A percentile compares a stretch with the other conserved stretches of the same genome.
phyloP scores from a whole-genome alignment of 495 filamentous ascomycete genomes.

The Echria macrotheca region DNA sequence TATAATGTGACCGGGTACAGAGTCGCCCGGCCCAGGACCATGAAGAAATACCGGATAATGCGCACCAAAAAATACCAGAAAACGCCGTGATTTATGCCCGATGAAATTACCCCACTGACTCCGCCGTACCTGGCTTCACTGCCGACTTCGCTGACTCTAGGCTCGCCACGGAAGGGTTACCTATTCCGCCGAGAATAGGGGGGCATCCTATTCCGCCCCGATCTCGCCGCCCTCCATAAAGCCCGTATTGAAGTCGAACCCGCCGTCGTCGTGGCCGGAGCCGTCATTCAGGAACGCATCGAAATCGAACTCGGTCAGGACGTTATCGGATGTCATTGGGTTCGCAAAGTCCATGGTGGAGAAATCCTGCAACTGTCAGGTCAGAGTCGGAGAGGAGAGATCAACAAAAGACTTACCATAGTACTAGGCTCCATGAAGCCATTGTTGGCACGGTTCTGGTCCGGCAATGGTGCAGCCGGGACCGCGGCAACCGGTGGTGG shows the following conservation, averaged over 20 bases:
- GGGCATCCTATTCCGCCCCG: constrained; percentile 39
- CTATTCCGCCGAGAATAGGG: too few relatives aligned
- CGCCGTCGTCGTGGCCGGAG: constrained; percentile 29
- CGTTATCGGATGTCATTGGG: constrained; percentile 55
- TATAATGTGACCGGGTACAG: too few relatives aligned
- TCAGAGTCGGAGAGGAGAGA: too few relatives aligned
- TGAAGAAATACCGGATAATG: too few relatives aligned
- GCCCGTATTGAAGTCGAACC: constrained; percentile 42
- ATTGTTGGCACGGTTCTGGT: constrained; percentile 34
- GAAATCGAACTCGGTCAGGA: constrained; percentile 93
- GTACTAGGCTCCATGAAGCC: too few relatives aligned
- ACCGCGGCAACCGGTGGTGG: constrained; percentile 39
- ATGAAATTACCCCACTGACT: not conserved
- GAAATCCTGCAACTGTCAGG: constrained; percentile 36
- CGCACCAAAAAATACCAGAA: not conserved
- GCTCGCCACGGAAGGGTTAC: too few relatives aligned
- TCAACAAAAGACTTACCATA: too few relatives aligned
- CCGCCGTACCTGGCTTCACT: too few relatives aligned
- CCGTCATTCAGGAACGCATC: constrained; percentile 77
- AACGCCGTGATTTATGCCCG: constrained; percentile 3
- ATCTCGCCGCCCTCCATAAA: constrained; percentile 45
- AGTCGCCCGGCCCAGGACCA: too few relatives aligned
- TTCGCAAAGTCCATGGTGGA: constrained; percentile 54
- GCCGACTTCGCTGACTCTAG: constrained; percentile 1
- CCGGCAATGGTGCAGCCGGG: constrained; percentile 41